Evolutionary conservation across 1,139 yeast species (phyloP), one percentile per base, ranked within the genome.

Genomic region (Suhomyces chickasaworum): DNA sequence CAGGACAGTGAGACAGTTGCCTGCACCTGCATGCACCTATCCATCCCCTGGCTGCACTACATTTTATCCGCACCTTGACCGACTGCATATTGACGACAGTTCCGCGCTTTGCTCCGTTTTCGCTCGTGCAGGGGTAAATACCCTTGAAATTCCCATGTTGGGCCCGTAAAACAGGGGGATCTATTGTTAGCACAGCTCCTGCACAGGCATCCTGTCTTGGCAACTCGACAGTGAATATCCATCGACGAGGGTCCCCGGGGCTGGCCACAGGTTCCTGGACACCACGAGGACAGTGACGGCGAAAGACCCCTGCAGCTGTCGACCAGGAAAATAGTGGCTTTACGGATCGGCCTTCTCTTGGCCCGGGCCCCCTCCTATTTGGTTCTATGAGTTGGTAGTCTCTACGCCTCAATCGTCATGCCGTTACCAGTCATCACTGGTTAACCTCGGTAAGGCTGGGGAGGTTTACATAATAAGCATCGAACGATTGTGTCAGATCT

Each of bases 81-180:
- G 29, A 21, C 21, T 22, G 29, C 37, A 35, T 18, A 29, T 9
- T 13, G 12, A 3, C 32, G 10, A 13, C 29, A 22, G 30, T 22
- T 32, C 21, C 37, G 27, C 25, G 37, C 25, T 23, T 9, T 13
- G 5, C 18, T 12, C 37, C 27, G 12, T 8, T 13, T 35, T 15
- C 37, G 37, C 18, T 23, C 16, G 37, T 32, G 25, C 37, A 35
- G 37, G 37, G 37, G 37, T 35, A 35, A n/a, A 21, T 29, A 35
- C 37, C 37, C 37, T 35, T 13, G 37, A 21, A 35, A 35, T 35
- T 35, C 27, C 37, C 17, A 13, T 3, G 29, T n/a, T 23, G 15
- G 16, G 20, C 29, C 29, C 29, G 29, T 25, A 25, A 25, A 25
- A 25, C 29, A 25, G 17, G 32, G 32, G 32, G 32, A 29, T 29